Conservation (phyloP, 495 filamentous ascomycete genomes). For the Aspergillus sparsus region DNA sequence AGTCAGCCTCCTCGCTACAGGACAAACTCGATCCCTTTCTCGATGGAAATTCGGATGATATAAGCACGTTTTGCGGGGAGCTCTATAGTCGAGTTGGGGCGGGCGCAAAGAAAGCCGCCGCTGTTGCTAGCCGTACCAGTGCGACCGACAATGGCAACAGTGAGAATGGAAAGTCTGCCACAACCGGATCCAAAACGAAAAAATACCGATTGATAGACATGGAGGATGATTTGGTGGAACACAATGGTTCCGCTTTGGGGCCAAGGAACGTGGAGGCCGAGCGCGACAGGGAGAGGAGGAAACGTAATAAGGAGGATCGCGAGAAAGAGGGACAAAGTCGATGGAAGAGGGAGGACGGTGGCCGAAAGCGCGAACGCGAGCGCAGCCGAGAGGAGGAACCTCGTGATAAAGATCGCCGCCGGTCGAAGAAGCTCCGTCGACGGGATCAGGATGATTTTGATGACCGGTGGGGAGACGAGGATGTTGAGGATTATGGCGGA, state of each 20-base stretch:
- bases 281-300: slow-evolving; percentile 44
- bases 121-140: slow-evolving; percentile 11
- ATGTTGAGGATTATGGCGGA: slow-evolving; percentile 49
- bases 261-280: slow-evolving; percentile 55
- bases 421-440: slow-evolving; percentile 55
- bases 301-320: slow-evolving; percentile 47
- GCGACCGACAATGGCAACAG: not conserved
- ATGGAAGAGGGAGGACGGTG: slow-evolving; percentile 37
- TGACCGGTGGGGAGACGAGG: slow-evolving; percentile 80
- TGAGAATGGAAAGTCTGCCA: slow-evolving; percentile 19
- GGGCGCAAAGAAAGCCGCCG: slow-evolving; percentile 16
- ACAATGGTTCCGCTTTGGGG: slow-evolving; percentile 38
- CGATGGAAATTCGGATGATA: slow-evolving; percentile 51
- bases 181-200: slow-evolving; percentile 47
- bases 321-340: slow-evolving; percentile 28
- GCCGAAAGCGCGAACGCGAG: slow-evolving; percentile 38
- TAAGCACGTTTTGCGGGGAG: slow-evolving; percentile 54
- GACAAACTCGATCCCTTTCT: slow-evolving; percentile 57
- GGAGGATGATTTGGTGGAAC: slow-evolving; percentile 63
- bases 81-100: slow-evolving; percentile 50
- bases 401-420: slow-evolving; percentile 42
- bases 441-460: slow-evolving; percentile 62
- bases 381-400: slow-evolving; percentile 42
- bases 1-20: slow-evolving; percentile 52
- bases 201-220: slow-evolving; percentile 82